phyloP scores from a whole-genome alignment of 305 asterid species.

The Withania somnifera region DNA sequence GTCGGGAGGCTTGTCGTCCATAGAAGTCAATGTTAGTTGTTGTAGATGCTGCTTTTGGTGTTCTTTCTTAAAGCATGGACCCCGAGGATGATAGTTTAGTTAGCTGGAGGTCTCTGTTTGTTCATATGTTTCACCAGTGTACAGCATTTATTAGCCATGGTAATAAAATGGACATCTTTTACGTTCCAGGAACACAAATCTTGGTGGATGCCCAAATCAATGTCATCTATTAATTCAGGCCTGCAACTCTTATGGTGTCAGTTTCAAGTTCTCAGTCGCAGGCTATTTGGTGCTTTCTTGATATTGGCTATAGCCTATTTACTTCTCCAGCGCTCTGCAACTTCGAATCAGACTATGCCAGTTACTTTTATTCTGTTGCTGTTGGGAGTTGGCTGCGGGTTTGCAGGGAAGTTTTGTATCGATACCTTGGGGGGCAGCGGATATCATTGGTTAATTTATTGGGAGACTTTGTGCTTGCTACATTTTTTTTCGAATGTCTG shows the following conservation, averaged over 20 bases:
- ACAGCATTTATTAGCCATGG: neutral
- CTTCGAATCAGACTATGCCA: conserved; percentile 72
- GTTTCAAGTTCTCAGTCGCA: conserved; percentile 55
- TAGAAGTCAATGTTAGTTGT: neutral
- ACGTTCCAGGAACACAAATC: conserved; percentile 52
- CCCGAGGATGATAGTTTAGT: neutral
- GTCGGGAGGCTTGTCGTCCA: neutral
- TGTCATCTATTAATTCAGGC: conserved; percentile 51
- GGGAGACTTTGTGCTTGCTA: conserved; percentile 56
- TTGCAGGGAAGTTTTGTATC: conserved; percentile 66
- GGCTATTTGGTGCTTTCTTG: conserved; percentile 53
- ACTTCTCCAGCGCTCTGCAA: conserved; percentile 59
- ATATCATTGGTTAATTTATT: conserved; percentile 45
- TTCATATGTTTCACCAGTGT: neutral
- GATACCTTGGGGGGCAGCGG: conserved; percentile 83
- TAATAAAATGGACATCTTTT: neutral
- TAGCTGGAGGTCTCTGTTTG: neutral
- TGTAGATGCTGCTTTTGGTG: neutral
- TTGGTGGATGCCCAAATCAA: conserved; percentile 75
- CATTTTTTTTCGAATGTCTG: conserved; percentile 55
- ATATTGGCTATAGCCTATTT: conserved; percentile 38
- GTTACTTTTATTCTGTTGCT: conserved; percentile 59
- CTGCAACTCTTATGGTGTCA: conserved; percentile 57
- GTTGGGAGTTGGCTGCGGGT: conserved; percentile 53
- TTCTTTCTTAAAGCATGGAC: neutral